Base-by-base conservation (phyloP, 805 yeast genomes). In the Wickerhamomyces bisporus region DNA sequence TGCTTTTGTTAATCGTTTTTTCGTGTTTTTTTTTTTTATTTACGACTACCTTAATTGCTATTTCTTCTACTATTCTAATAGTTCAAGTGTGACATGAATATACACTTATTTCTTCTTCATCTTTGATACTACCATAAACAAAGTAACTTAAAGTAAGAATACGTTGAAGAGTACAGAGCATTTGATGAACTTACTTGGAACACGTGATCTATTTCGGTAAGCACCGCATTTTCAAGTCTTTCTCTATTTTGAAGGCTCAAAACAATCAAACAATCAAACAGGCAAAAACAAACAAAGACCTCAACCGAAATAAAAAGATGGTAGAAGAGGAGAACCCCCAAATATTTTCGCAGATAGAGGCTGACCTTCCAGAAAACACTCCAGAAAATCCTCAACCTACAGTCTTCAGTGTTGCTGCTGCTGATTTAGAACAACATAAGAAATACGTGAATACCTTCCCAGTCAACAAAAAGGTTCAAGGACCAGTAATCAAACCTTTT, bases 301-400 rank as follows among this genome's bases (percentile, higher is more conserved):
- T 16, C 35, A 17, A 7, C 13, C n/a, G n/a, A n/a, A n/a, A n/a
- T n/a, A n/a, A n/a, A 21, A 21, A 16, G 26, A 32, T 25, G 12
- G 30, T 16, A 25, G 32, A 32, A 12, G 30, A n/a, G 30, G 36
- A 21, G 32, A n/a, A n/a, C 28, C 11, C 25, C 26, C 26, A 14
- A 8, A 11, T 28, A n/a, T 15, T 32, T 4, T 17, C 45, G 10
- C 41, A 38, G 16, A n/a, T 38, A 5, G 56, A 55, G 24, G 36
- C 41, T 8, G 34, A 32, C 2, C 31, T 48, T 3, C 57, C 60
- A 2, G 40, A 24, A 11, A 52, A 53, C 36, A 44, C 53, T 2
- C 47, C 43, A 3, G 49, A 44, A 8, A 36, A 39, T 14, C 61
- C 57, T n/a, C 41, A 52, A 17, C 45, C 55, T n/a, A 53, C 57